Conservation (phyloP, 148 eudicot genomes). For the Vaccinium vitisidaea region DNA sequence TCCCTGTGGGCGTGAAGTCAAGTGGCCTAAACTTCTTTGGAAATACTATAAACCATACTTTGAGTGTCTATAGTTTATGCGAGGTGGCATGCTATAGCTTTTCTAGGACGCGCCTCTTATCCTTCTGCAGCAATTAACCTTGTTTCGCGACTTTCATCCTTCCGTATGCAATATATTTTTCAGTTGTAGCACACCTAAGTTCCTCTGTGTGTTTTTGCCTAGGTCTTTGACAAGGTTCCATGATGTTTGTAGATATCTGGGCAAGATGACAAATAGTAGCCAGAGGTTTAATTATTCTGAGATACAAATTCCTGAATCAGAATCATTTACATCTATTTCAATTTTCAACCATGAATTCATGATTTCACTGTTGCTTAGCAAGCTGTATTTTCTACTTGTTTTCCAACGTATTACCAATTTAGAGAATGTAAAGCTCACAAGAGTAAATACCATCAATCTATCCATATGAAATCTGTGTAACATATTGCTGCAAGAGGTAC, state of each 20-base stretch:
- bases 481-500: background rate
- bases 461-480: background rate
- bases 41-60: background rate
- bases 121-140: background rate
- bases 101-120: background rate
- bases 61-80: conserved; percentile 1
- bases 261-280: background rate
- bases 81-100: background rate
- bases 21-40: background rate
- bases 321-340: background rate
- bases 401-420: background rate
- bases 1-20: background rate
- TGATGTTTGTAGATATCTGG: background rate
- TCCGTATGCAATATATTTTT: background rate
- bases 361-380: background rate
- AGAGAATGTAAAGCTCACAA: background rate
- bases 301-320: background rate
- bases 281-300: background rate
- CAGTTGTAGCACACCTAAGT: background rate
- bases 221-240: background rate
- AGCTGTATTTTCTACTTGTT: background rate
- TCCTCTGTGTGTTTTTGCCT: background rate
- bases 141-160: background rate
- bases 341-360: background rate
- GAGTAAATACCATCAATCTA: background rate